Conservation (phyloP, 2,329 filamentous ascomycete species). For the Neurospora sp. region DNA sequence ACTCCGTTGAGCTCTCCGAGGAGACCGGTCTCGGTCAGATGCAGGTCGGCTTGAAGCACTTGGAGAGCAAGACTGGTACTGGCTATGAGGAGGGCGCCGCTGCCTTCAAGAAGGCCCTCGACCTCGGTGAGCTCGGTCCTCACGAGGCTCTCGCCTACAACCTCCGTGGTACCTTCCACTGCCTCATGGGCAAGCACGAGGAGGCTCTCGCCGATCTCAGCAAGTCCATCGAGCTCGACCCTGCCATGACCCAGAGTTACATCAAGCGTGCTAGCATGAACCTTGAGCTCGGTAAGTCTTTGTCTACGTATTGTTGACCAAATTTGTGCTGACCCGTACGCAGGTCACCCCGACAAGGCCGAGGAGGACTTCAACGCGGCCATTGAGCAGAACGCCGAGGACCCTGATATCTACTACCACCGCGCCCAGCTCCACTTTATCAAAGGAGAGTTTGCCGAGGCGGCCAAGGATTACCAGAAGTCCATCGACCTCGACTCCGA, state of each 20-base stretch:
- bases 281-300: slow-evolving; percentile 68
- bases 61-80: slow-evolving; percentile 80
- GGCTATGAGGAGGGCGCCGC: slow-evolving; percentile 82
- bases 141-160: slow-evolving; percentile 91
- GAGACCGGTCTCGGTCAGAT: slow-evolving; percentile 77
- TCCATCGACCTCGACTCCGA: slow-evolving; percentile 92
- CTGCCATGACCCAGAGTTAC: slow-evolving; percentile 85
- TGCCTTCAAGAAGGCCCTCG: slow-evolving; percentile 80
- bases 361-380: slow-evolving; percentile 82
- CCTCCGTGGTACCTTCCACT: slow-evolving; percentile 92
- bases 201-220: slow-evolving; percentile 77
- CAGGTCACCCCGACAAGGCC: slow-evolving; percentile 76
- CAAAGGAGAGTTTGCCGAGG: slow-evolving; percentile 83
- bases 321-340: slow-evolving; percentile 21
- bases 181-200: slow-evolving; percentile 79
- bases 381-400: slow-evolving; percentile 71
- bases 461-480: slow-evolving; percentile 97
- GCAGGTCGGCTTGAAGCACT: slow-evolving; percentile 69
- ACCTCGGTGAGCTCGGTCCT: slow-evolving; percentile 69
- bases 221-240: slow-evolving; percentile 86
- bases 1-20: slow-evolving; percentile 66
- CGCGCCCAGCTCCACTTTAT: slow-evolving; percentile 98
- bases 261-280: slow-evolving; percentile 99
- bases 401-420: slow-evolving; percentile 98
- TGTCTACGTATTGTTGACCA: neutral